Conservation (phyloP, 1,139 yeast species). For the Candida glucosophila region DNA sequence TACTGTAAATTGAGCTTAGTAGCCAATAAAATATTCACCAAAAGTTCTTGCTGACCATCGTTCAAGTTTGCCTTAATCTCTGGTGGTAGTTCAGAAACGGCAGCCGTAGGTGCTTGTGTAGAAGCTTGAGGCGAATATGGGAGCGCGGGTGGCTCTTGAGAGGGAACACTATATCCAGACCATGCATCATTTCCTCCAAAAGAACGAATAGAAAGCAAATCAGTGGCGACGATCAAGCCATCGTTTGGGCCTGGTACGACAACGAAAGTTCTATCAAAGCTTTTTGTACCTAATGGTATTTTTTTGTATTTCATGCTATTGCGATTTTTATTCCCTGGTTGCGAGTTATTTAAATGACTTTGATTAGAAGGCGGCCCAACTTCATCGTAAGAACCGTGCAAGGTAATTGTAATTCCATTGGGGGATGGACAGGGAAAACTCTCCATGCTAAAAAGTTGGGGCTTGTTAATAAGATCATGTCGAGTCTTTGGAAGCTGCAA, state of each 20-base stretch:
- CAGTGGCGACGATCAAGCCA: conserved; percentile 76
- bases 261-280: conserved; percentile 85
- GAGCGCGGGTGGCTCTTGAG: conserved; percentile 9
- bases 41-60: conserved; percentile 55
- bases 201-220: conserved; percentile 61
- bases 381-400: conserved; percentile 85
- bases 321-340: conserved; percentile 21
- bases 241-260: conserved; percentile 68
- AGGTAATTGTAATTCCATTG: conserved; percentile 63
- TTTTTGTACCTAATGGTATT: conserved; percentile 47
- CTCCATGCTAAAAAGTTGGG: conserved; percentile 69
- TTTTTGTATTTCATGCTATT: conserved; percentile 23
- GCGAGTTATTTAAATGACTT: conserved; percentile 9
- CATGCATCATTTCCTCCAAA: conserved; percentile 54
- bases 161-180: conserved; percentile 15
- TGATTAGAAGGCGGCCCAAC: conserved; percentile 39
- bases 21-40: conserved; percentile 57
- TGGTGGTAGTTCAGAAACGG: conserved; percentile 36
- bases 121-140: too few species aligned
- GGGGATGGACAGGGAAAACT: conserved; percentile 64
- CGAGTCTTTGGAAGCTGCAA: conserved; percentile 64
- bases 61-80: conserved; percentile 46
- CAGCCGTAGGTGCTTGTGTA: conserved; percentile 12
- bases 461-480: conserved; percentile 58
- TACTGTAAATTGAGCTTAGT: conserved; percentile 74